These are phyloP conservation scores for Parathielavia hyrcaniae DNA, from an alignment of 495 filamentous ascomycete species.

Conservation along the genomic window DNA sequence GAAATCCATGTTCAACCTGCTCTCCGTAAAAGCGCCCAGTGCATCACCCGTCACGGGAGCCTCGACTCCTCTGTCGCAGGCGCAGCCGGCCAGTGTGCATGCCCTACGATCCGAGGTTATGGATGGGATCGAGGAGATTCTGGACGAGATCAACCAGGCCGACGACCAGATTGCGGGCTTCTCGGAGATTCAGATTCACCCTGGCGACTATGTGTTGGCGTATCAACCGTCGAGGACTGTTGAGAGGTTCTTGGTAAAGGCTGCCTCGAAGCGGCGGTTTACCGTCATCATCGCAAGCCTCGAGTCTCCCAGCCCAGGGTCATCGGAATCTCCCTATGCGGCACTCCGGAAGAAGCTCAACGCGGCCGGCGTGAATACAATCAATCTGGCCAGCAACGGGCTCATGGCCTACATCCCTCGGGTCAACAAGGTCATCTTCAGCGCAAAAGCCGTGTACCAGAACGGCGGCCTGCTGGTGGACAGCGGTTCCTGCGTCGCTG, in stretches of 20 bases:
- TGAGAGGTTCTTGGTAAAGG: constrained; percentile 77
- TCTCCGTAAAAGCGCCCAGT: constrained; percentile 35
- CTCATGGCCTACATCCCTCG: constrained; percentile 87
- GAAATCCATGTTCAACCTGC: constrained; percentile 79
- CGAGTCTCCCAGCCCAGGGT: constrained; percentile 31
- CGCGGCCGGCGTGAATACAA: constrained; percentile 67
- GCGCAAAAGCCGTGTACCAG: constrained; percentile 76
- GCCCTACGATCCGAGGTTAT: constrained; percentile 83
- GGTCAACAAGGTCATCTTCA: constrained; percentile 88
- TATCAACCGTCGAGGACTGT: constrained; percentile 74
- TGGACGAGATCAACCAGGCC: constrained; percentile 81
- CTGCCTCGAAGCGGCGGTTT: constrained; percentile 78
- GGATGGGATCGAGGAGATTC: constrained; percentile 82
- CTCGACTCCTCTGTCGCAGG: constrained; percentile 40
- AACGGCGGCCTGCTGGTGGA: constrained; percentile 79
- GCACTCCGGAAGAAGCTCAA: constrained; percentile 70
- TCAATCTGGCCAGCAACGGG: constrained; percentile 74
- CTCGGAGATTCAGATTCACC: constrained; percentile 82
- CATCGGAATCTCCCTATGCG: constrained; percentile 40
- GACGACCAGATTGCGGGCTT: constrained; percentile 84
- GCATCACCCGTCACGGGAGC: constrained; percentile 36
- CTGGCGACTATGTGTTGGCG: constrained; percentile 81
- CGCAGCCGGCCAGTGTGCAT: constrained; percentile 34
- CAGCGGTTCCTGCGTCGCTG: constrained; percentile 69
- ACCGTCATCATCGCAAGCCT: constrained; percentile 72